Evolutionary conservation across 495 filamentous ascomycete genomes (phyloP).

Genomic region (Penicillium macrosclerotiorum): DNA sequence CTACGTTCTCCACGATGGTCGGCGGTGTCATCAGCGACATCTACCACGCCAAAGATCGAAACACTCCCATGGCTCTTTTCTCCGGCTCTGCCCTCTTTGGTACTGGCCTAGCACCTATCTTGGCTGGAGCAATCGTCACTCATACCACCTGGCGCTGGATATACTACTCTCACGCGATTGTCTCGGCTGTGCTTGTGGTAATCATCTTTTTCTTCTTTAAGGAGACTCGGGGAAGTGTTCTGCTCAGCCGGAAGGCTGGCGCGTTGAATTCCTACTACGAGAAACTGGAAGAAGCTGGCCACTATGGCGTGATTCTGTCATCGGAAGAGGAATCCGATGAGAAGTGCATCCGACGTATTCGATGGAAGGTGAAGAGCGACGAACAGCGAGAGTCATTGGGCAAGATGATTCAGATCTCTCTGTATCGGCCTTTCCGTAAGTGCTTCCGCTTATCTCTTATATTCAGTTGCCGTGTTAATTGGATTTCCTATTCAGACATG

Average conservation of each 20-base stretch:
- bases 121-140: slow-evolving; percentile 67
- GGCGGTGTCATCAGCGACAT: slow-evolving; percentile 90
- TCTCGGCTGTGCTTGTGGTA: slow-evolving; percentile 60
- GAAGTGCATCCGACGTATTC: slow-evolving; percentile 54
- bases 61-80: slow-evolving; percentile 89
- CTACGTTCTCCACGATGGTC: slow-evolving; percentile 88
- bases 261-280: slow-evolving; percentile 80
- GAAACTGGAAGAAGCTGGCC: slow-evolving; percentile 62
- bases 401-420: slow-evolving; percentile 73
- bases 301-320: slow-evolving; percentile 57
- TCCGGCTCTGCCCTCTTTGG: slow-evolving; percentile 72
- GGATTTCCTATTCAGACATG: slow-evolving; percentile 46
- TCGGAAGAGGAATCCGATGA: slow-evolving; percentile 29
- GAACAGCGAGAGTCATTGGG: slow-evolving; percentile 69
- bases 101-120: slow-evolving; percentile 76
- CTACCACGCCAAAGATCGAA: slow-evolving; percentile 74
- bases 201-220: slow-evolving; percentile 66
- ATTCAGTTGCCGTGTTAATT: background rate
- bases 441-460: background rate
- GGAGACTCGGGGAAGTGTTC: slow-evolving; percentile 80
- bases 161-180: slow-evolving; percentile 82
- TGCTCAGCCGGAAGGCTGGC: slow-evolving; percentile 74
- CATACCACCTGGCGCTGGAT: slow-evolving; percentile 80
- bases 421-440: slow-evolving; percentile 71
- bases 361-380: slow-evolving; percentile 84